Base-by-base conservation (phyloP, 768 basidiomycete species). In the Grammothele lineata region DNA sequence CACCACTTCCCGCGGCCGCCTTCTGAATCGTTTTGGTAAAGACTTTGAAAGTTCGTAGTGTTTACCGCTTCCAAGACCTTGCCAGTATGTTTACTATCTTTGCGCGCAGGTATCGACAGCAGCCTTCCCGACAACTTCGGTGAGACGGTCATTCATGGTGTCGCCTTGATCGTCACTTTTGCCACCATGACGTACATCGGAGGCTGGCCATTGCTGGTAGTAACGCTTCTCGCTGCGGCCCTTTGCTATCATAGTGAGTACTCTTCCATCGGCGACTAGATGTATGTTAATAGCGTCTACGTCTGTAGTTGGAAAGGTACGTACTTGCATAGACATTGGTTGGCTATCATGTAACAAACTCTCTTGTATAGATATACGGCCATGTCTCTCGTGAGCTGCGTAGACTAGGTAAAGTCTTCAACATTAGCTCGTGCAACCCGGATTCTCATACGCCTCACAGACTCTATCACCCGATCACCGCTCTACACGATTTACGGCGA, bases 341-440 rank as follows among this genome's bases (percentile, higher is more conserved):
- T n/a, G n/a, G n/a, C n/a, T n/a, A n/a, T n/a, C n/a, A n/a, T n/a
- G n/a, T n/a, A n/a, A n/a, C n/a, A n/a, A n/a, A n/a, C n/a, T n/a
- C n/a, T n/a, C n/a, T n/a, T n/a, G n/a, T n/a, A n/a, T n/a, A 70
- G 56, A 65, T 77, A 15, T 91, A 88, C 51, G 84, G 87, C 33
- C 92, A 92, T 65, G 89, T 90, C 0, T 88, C 88, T 12, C 75
- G 93, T 47, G 89, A 91, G 62, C 83, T 91, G 85, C 77, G 88
- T 51, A 75, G 88, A 44, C 66, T 87, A 52, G 86, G 86, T n/a
- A n/a, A n/a, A n/a, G n/a, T n/a, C n/a, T n/a, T n/a, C n/a, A n/a
- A n/a, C n/a, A n/a, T n/a, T n/a, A n/a, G n/a, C n/a, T n/a, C n/a
- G n/a, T n/a, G n/a, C n/a, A n/a, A n/a, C n/a, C n/a, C n/a, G n/a